Evolutionary conservation across 1,139 yeast genomes (phyloP).

Genomic region (Candida tropicalis): DNA sequence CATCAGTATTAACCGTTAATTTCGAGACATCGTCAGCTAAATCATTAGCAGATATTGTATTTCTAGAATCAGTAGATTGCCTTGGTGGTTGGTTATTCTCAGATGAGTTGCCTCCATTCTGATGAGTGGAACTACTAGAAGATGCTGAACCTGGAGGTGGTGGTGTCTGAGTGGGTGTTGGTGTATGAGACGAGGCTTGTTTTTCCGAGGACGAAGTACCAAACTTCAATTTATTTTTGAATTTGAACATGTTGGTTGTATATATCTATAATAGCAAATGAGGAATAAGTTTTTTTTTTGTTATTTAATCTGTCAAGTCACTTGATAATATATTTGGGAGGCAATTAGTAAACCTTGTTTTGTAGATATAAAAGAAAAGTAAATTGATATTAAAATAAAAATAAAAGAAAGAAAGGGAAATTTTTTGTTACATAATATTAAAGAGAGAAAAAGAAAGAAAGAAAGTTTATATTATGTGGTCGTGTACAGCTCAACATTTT

Average conservation of each 20-base stretch:
- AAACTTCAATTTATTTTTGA: conserved; percentile 51
- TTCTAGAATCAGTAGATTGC: conserved; percentile 30
- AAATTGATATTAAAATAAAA: not conserved
- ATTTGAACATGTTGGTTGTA: conserved; percentile 49
- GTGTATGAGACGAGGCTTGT: conserved; percentile 13
- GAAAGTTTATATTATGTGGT: too few relatives aligned
- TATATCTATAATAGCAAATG: too few relatives aligned
- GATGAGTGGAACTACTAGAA: conserved; percentile 8
- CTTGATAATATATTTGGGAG: too few relatives aligned
- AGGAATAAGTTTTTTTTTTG: too few relatives aligned
- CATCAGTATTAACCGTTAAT: conserved; percentile 23
- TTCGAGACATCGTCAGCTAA: conserved; percentile 32
- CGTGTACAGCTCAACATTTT: too few relatives aligned
- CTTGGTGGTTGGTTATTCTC: conserved; percentile 22
- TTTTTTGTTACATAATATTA: conserved; percentile 1
- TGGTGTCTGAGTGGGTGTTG: conserved; percentile 10
- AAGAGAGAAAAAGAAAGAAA: not conserved
- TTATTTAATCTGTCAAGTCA: too few relatives aligned
- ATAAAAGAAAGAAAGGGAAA: not conserved
- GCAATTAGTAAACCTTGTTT: too few relatives aligned
- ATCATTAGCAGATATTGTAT: conserved; percentile 27
- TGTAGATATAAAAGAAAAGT: too few relatives aligned
- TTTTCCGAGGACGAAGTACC: conserved; percentile 29
- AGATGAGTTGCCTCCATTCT: not conserved
- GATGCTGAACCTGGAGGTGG: conserved; percentile 15